Conservation (phyloP, 169 alveolate genomes). For the Cryptosporidium andersoni region DNA sequence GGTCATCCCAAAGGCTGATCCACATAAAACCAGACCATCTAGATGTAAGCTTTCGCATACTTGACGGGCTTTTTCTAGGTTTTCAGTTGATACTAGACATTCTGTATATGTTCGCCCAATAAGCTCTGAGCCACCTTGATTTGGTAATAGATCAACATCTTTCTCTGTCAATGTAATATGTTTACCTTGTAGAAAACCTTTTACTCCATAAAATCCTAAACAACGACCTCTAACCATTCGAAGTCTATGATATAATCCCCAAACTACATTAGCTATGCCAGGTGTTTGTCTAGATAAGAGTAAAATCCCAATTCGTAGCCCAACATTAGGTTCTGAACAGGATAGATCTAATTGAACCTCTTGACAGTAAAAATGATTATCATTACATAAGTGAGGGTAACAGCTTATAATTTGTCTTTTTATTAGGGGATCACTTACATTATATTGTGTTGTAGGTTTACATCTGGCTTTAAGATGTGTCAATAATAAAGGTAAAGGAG, state of each 20-base stretch:
- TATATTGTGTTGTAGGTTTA: slow-evolving; percentile 77
- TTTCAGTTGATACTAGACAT: slow-evolving; percentile 79
- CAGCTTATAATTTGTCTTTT: slow-evolving; percentile 86
- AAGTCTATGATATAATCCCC: slow-evolving; percentile 92
- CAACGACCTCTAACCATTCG: slow-evolving; percentile 81
- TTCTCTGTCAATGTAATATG: slow-evolving; percentile 85
- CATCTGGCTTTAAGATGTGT: slow-evolving; percentile 67
- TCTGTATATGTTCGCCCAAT: slow-evolving; percentile 86
- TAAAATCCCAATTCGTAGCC: slow-evolving; percentile 88
- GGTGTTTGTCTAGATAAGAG: slow-evolving; percentile 95
- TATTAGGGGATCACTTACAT: slow-evolving; percentile 85
- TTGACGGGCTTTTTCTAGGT: slow-evolving; percentile 76
- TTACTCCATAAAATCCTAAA: slow-evolving; percentile 87
- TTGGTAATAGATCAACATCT: slow-evolving; percentile 87
- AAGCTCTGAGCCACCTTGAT: slow-evolving; percentile 96
- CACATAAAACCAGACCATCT: slow-evolving; percentile 94
- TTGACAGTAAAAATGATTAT: slow-evolving; percentile 71
- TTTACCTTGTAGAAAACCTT: slow-evolving; percentile 90
- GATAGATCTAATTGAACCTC: slow-evolving; percentile 62
- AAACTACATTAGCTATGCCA: slow-evolving; percentile 95
- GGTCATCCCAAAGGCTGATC: slow-evolving; percentile 94
- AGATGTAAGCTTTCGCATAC: slow-evolving; percentile 79
- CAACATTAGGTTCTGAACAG: slow-evolving; percentile 64
- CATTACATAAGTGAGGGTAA: slow-evolving; percentile 83
- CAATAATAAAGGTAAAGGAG: slow-evolving; percentile 50